A percentile compares a stretch with the other conserved stretches of the same genome.
Conservation (phyloP, 352 stramenopile species). For the Pythium scleroteichum region DNA sequence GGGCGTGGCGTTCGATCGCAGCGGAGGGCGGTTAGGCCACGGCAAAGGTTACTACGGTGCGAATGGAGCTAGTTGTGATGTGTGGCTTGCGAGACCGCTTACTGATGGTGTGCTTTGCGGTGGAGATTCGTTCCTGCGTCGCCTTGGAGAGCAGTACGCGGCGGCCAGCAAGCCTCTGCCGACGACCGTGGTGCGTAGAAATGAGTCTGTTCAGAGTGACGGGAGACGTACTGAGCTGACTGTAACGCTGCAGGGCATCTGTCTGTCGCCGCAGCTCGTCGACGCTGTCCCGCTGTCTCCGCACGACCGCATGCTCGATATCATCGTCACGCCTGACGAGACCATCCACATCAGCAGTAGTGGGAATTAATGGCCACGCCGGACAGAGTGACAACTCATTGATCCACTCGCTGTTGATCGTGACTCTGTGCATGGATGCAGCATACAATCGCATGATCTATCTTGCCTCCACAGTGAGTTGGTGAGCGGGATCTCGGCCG, state of each 20-base stretch:
- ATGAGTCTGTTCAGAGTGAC: too few species aligned
- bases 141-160: conserved; percentile 49
- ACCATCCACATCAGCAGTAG: conserved; percentile 36
- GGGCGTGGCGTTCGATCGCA: conserved; percentile 78
- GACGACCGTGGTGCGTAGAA: conserved; percentile 54
- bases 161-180: conserved; percentile 40
- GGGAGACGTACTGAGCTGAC: not conserved
- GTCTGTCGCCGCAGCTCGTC: conserved; percentile 58
- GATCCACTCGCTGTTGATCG: too few species aligned
- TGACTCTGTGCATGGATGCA: too few species aligned
- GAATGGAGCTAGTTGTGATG: too few species aligned
- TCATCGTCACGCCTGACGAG: conserved; percentile 65
- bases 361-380: too few species aligned
- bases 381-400: too few species aligned
- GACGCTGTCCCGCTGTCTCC: conserved; percentile 57
- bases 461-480: too few species aligned
- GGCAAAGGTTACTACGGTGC: conserved; percentile 89
- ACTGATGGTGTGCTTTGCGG: not conserved
- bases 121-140: conserved; percentile 80
- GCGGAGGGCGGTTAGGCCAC: conserved; percentile 79
- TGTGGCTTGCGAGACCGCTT: too few species aligned
- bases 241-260: conserved; percentile 52
- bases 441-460: too few species aligned
- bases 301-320: conserved; percentile 68
- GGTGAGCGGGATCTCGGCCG: too few species aligned